Conservation (phyloP, 1,284 basidiomycete species). For the Ceratobasidium sp. region DNA sequence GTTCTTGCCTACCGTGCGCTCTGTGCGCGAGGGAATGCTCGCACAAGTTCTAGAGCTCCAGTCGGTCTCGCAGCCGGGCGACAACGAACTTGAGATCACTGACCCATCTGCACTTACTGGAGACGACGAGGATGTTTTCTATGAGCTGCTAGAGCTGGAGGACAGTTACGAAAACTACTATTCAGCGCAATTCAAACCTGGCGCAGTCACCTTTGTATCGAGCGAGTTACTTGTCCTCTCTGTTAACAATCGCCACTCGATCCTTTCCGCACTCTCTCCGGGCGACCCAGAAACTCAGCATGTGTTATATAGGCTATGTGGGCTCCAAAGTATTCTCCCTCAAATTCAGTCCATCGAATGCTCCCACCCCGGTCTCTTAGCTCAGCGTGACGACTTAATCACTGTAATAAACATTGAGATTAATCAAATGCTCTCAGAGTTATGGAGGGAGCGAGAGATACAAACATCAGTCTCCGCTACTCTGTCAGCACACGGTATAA, state of each 20-base stretch:
- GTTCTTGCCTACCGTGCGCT: not conserved
- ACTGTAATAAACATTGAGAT: not conserved
- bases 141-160: not conserved
- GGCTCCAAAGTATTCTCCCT: not conserved
- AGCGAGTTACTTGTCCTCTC: not conserved
- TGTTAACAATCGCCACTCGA: not conserved
- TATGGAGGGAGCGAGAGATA: not conserved
- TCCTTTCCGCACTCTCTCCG: not conserved
- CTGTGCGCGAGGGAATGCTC: not conserved
- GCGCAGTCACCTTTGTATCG: not conserved
- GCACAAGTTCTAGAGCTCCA: not conserved
- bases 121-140: not conserved
- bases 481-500: not conserved
- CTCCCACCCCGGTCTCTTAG: not conserved
- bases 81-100: not conserved
- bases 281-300: not conserved
- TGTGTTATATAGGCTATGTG: not conserved
- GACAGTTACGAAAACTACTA: not conserved
- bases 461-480: not conserved
- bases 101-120: not conserved
- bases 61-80: not conserved
- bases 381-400: not conserved
- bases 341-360: not conserved
- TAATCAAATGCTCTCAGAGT: not conserved
- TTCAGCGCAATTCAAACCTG: not conserved